A percentile compares a stretch with the other conserved stretches of the same genome.
Evolutionary conservation across 2,329 filamentous ascomycete species (phyloP).

Genomic region (Cyclaneusma minus): DNA sequence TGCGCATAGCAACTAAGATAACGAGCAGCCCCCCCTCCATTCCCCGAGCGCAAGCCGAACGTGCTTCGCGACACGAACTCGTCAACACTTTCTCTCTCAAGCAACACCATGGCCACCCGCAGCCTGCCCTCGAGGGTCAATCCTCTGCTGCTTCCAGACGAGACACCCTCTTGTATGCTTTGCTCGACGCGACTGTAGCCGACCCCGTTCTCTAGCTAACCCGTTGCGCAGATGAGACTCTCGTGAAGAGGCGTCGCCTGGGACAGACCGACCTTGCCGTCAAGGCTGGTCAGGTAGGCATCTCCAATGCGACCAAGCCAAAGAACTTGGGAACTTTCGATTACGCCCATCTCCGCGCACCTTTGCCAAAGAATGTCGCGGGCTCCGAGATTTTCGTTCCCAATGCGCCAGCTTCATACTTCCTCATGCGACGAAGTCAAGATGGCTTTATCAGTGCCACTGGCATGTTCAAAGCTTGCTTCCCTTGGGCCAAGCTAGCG

Average conservation of each 20-base stretch:
- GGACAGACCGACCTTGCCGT: constrained; percentile 84
- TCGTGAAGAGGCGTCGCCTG: constrained; percentile 72
- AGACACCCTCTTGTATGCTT: constrained; percentile 4
- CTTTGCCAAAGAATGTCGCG: constrained; percentile 76
- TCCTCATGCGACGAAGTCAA: constrained; percentile 81
- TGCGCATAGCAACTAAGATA: too few relatives aligned
- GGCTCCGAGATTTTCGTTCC: constrained; percentile 91
- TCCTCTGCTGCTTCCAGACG: constrained; percentile 3
- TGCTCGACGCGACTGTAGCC: not conserved
- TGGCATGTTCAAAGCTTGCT: constrained; percentile 86
- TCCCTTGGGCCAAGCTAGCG: constrained; percentile 56
- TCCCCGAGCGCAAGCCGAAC: not conserved
- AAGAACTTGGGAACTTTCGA: constrained; percentile 74
- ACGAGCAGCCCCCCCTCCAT: not conserved
- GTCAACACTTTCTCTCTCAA: not conserved
- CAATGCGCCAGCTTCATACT: constrained; percentile 75
- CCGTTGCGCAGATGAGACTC: constrained; percentile 13
- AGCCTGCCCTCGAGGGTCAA: constrained; percentile 3
- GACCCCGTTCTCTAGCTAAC: constrained; percentile 1
- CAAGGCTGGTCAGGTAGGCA: constrained; percentile 60
- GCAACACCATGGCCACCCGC: constrained; percentile 2
- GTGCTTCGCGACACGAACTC: too few relatives aligned
- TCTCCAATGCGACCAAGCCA: constrained; percentile 54
- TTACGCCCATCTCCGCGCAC: constrained; percentile 88
- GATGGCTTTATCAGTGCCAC: constrained; percentile 77